These are phyloP conservation scores for Scedosporium minutisporum DNA, from an alignment of 2,329 filamentous ascomycete genomes.

Conservation along the genomic window DNA sequence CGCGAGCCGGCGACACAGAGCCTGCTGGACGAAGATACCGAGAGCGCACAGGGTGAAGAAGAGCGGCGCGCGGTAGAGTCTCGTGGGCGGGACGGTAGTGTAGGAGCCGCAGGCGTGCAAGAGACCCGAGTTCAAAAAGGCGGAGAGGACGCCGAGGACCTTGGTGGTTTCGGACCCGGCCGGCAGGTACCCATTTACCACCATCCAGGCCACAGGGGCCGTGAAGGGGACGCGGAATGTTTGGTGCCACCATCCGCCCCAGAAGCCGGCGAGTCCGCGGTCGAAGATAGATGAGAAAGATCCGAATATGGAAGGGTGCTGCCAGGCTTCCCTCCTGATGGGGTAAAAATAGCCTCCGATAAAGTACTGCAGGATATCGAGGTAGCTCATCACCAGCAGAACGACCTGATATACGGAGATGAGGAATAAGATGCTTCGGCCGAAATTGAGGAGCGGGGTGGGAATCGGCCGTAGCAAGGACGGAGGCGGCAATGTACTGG, in stretches of 20 bases:
- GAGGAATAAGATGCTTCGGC: constrained; percentile 48
- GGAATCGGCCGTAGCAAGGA: constrained; percentile 32
- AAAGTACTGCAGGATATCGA: constrained; percentile 46
- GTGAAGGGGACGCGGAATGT: constrained; percentile 68
- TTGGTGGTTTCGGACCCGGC: constrained; percentile 18
- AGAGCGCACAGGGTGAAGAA: constrained; percentile 68
- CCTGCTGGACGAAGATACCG: constrained; percentile 36
- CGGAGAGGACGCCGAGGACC: constrained; percentile 27
- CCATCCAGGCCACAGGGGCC: constrained; percentile 44
- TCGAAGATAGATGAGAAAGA: constrained; percentile 46
- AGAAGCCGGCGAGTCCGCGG: constrained; percentile 68
- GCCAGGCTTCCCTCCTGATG: constrained; percentile 39
- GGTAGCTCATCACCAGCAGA: constrained; percentile 47
- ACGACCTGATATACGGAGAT: constrained; percentile 51
- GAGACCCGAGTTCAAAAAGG: constrained; percentile 57
- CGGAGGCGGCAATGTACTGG: constrained; percentile 26
- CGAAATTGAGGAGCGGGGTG: constrained; percentile 35
- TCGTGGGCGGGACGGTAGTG: constrained; percentile 46
- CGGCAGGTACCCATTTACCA: constrained; percentile 27
- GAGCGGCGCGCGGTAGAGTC: constrained; percentile 41
- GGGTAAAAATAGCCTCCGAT: constrained; percentile 43
- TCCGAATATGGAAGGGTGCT: constrained; percentile 47
- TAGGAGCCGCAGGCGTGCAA: constrained; percentile 65
- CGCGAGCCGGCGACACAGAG: constrained; percentile 6
- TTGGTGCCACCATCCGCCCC: constrained; percentile 88